Evolutionary conservation across 1,284 basidiomycete species (phyloP).

Genomic region (Leucoagaricus sp.): DNA sequence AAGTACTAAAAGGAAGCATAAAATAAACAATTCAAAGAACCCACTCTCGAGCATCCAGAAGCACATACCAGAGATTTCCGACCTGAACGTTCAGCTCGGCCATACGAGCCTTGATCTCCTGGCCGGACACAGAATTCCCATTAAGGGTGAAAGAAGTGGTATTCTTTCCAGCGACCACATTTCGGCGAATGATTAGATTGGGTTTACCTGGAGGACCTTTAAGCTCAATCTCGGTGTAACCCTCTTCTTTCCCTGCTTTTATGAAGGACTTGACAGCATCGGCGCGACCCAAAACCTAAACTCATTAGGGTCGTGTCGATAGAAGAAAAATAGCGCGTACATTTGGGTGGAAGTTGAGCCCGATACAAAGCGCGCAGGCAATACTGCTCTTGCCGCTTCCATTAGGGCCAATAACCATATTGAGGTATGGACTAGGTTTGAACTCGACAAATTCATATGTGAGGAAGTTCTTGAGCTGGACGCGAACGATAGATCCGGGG

Average conservation of each 20-base stretch:
- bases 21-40: neutral
- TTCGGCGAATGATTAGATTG: conserved; percentile 79
- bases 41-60: neutral
- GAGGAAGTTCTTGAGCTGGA: conserved; percentile 89
- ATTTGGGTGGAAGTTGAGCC: conserved; percentile 83
- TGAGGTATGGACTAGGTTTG: conserved; percentile 87
- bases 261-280: conserved; percentile 83
- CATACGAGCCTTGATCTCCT: conserved; percentile 72
- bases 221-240: conserved; percentile 91
- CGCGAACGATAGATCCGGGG: conserved; percentile 90
- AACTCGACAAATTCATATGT: conserved; percentile 97
- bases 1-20: conserved; percentile 65
- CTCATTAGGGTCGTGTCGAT: too few species aligned
- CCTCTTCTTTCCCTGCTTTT: conserved; percentile 75
- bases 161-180: conserved; percentile 58
- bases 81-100: conserved; percentile 86
- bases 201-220: conserved; percentile 74
- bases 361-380: conserved; percentile 94
- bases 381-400: conserved; percentile 96
- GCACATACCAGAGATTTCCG: conserved; percentile 85
- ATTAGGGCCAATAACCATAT: conserved; percentile 98
- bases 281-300: conserved; percentile 87
- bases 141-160: conserved; percentile 65
- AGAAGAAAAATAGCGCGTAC: conserved; percentile 43
- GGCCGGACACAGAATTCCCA: conserved; percentile 60